Evolutionary conservation across 225 moss, liverwort and hornwort genomes (phyloP).

Genomic region (Climacium dendroides): DNA sequence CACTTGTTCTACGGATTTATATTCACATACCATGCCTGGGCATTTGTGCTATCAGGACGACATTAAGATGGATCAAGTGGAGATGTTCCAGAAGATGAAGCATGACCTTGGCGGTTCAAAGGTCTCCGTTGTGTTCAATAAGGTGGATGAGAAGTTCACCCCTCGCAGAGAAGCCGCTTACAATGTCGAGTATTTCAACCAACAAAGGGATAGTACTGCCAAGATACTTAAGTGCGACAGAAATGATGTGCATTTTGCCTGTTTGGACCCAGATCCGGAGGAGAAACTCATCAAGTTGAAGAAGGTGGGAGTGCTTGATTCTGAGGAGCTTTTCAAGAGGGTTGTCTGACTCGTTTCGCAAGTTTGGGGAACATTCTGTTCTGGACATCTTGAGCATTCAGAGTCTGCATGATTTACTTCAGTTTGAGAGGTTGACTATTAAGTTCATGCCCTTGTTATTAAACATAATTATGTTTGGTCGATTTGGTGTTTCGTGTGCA

Average conservation of each 20-base stretch:
- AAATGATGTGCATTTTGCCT: neutral
- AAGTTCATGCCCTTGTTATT: neutral
- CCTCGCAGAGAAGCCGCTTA: neutral
- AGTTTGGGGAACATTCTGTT: neutral
- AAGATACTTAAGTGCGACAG: neutral
- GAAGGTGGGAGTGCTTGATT: neutral
- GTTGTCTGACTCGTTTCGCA: neutral
- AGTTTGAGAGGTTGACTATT: neutral
- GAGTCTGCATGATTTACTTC: no score
- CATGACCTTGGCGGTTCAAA: neutral
- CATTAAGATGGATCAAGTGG: neutral
- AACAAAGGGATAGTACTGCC: neutral
- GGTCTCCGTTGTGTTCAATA: neutral
- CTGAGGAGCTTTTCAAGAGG: neutral
- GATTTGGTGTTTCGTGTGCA: no score
- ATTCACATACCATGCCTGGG: neutral
- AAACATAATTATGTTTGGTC: neutral
- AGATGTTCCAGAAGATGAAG: neutral
- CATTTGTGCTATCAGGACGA: neutral
- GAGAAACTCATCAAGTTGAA: neutral
- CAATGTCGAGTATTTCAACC: neutral
- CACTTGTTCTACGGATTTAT: neutral
- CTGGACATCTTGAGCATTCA: neutral
- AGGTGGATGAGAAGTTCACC: neutral
- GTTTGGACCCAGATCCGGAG: neutral